Base-by-base conservation (phyloP, 345 rosid genomes). In the Melaleuca alternifolia region DNA sequence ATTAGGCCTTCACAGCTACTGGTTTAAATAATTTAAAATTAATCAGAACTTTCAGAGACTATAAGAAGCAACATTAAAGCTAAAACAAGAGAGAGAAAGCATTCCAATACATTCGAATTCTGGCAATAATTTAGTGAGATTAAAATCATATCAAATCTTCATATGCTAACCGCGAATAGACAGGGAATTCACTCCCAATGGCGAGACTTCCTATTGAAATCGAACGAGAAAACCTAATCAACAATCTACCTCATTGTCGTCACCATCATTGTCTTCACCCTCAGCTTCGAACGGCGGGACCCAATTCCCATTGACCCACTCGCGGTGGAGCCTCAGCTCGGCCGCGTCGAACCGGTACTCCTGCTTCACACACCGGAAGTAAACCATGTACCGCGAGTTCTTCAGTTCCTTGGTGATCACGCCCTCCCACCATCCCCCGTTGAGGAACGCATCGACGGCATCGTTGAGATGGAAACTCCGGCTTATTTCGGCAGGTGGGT, bases 401-500 rank as follows among this genome's bases (percentile, higher is more conserved):
- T 85, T 30, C 85, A 88, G 26, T 23, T 51, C 82, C 79, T 65
- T 85, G 23, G 85, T 83, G 23, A 88, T 54, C 44, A 65, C 87
- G 14, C 89, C 89, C 56, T 88, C 85, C 85, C 87, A 85, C 89
- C 89, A 88, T 6, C 85, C 87, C 56, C 89, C 89, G 28, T 65
- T 82, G 56, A 88, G 50, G 77, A 88, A 82, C 26, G 87, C 87
- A 52, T 88, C 89, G 16, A 88, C 89, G 9, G 13, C 30, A 21
- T 85, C 89, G 37, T 44, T 46, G 33, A 84, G 46, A 26, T 50
- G 28, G 85, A 88, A 85, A 11, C 16, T 6, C 81, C 26, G 81
- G 15, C 23, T 20, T 26, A 21, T 26, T 26, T 85, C 85, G 30
- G 50, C 16, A 10, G 87, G 87, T 37, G 87, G 89, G 28, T 13